Percentiles rank a stretch among this genome's conserved stretches.
phyloP scores from a whole-genome alignment of 192 early-diverging fungal species.

The Coemansia sp. region DNA sequence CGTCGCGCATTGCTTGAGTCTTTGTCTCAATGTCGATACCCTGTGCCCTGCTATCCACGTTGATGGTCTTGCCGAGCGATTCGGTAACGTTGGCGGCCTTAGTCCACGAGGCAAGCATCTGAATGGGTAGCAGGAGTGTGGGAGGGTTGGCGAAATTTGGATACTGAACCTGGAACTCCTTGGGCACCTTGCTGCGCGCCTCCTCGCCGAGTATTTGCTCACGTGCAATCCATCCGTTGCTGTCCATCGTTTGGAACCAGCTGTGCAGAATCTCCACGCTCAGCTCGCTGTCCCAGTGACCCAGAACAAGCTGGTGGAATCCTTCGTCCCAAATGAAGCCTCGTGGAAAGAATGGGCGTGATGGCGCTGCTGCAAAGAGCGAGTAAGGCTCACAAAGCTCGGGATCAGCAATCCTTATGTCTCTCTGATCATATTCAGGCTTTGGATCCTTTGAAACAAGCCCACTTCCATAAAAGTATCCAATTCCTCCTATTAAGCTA shows the following conservation, averaged over 20 bases:
- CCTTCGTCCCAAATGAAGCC: slow-evolving; percentile 98
- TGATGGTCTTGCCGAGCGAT: neutral
- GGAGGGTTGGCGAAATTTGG: slow-evolving; percentile 94
- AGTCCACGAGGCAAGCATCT: slow-evolving; percentile 41
- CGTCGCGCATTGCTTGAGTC: slow-evolving; percentile 29
- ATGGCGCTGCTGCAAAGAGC: slow-evolving; percentile 82
- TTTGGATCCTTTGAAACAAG: slow-evolving; percentile 55
- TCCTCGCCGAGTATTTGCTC: slow-evolving; percentile 96
- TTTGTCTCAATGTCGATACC: neutral
- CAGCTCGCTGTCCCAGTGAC: slow-evolving; percentile 86
- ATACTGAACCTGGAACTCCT: slow-evolving; percentile 91
- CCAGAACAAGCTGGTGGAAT: slow-evolving; percentile 83
- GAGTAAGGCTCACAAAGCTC: slow-evolving; percentile 64
- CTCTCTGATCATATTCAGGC: slow-evolving; percentile 60
- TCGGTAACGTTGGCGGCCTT: neutral
- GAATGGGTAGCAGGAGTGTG: slow-evolving; percentile 73
- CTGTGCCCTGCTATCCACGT: neutral
- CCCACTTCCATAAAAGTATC: slow-evolving; percentile 57
- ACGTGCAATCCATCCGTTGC: slow-evolving; percentile 87
- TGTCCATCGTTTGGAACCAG: slow-evolving; percentile 80
- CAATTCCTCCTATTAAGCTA: slow-evolving; percentile 89
- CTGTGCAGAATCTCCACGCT: slow-evolving; percentile 78
- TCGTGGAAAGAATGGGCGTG: slow-evolving; percentile 91
- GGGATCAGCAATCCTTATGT: slow-evolving; percentile 58
- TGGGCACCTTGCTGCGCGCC: slow-evolving; percentile 84